A percentile compares a stretch with the other conserved stretches of the same genome.
Evolutionary conservation across 257 asterid species (phyloP).

Genomic region (Anisodus tanguticus): DNA sequence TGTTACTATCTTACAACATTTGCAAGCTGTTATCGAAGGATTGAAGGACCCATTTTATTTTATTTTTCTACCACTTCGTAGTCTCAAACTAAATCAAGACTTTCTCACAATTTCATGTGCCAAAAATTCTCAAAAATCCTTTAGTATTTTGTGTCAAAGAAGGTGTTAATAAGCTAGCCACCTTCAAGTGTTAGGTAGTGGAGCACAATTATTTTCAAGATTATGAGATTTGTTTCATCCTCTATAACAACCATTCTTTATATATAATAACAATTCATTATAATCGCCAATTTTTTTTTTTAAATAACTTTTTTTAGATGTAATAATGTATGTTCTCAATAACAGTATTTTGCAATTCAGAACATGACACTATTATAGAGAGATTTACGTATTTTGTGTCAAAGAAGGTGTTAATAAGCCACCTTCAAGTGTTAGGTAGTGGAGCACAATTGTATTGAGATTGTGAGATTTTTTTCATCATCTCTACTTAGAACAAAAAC

Average conservation of each 20-base stretch:
- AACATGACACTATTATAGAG: too few relatives aligned
- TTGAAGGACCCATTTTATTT: background rate
- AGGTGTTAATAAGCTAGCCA: background rate
- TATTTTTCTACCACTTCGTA: background rate
- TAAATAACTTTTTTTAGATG: too few relatives aligned
- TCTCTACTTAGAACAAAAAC: background rate
- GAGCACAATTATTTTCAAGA: background rate
- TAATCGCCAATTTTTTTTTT: background rate
- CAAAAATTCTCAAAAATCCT: slow-evolving; percentile 3
- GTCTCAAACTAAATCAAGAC: slow-evolving; percentile 23
- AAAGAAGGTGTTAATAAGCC: background rate
- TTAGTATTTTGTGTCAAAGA: background rate
- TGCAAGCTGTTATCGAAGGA: slow-evolving; percentile 24
- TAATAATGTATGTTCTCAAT: too few relatives aligned
- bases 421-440: background rate
- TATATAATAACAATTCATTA: background rate
- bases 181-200: background rate
- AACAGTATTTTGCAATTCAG: too few relatives aligned
- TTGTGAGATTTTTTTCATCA: background rate
- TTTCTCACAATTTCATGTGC: slow-evolving; percentile 25
- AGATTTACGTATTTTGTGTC: background rate
- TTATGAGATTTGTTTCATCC: background rate
- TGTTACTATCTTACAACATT: slow-evolving; percentile 25
- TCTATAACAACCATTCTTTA: background rate
- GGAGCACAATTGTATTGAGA: background rate